Base-by-base conservation (phyloP, 148 eudicot species). In the Spergularia marina region DNA sequence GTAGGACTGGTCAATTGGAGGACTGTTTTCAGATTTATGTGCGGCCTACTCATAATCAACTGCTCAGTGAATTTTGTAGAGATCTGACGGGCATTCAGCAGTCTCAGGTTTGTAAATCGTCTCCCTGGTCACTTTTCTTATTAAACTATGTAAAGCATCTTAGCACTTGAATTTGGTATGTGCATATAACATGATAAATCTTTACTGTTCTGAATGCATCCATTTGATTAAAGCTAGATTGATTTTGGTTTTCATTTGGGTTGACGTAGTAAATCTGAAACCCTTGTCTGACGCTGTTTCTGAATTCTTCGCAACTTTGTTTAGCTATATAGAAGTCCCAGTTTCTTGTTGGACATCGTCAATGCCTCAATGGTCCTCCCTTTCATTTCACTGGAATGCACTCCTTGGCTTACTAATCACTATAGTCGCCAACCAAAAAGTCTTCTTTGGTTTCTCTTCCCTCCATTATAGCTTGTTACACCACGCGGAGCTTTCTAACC, bases 71-170 rank as follows among this genome's bases (percentile, higher is more conserved):
- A 67, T 94, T 94, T 81, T 94, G 98, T 86, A 94, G 91, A 80
- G 98, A 92, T 70, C 87, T 94, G 61, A 94, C 98, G 12, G 98
- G 98, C 70, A 94, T 94, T 75, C 96, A 90, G 86, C 98, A 94
- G 81, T 86, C 83, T 80, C 97, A 94, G 98, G 98, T 94, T 53
- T 65, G 78, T 81, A 52, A 53, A 17, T 49, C 15, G 59, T 63
- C 13, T 20, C 41, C 66, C 30, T 57, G 30, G 34, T 68, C 4
- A 36, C 49, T 39, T 71, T 36, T 53, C 21, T 40, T 21, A 39
- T 20, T 73, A 40, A 9, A 21, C 53, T 40, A 12, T 8, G 53
- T 61, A 21, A n/a, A 71, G 52, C 36, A 69, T 40, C 8, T 68
- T 36, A 41, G 53, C 25, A 1, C 15, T 54, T 74, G 41, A 39